Conservation (phyloP, 495 filamentous ascomycete species). For the Xylaria telfairii region DNA sequence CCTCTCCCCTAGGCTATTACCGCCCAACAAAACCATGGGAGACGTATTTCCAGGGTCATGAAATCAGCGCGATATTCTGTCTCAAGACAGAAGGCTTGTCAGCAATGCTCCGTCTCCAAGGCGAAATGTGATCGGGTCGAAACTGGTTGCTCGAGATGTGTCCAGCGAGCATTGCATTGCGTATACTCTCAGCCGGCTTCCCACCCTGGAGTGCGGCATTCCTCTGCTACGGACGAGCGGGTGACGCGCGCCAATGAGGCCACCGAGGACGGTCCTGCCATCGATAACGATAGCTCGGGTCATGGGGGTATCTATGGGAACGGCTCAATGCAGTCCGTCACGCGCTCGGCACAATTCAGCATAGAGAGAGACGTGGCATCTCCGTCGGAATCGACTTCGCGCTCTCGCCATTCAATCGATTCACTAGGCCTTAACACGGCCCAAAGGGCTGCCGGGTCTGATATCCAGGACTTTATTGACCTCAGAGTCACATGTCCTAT, state of each 20-base stretch:
- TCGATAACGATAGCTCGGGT: not conserved
- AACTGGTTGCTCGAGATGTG: conserved; percentile 44
- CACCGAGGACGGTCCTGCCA: not conserved
- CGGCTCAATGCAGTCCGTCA: not conserved
- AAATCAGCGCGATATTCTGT: conserved; percentile 45
- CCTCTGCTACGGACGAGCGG: not conserved
- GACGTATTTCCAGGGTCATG: conserved; percentile 31
- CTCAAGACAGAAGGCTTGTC: conserved; percentile 54
- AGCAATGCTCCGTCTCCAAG: conserved; percentile 49
- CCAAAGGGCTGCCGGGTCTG: not conserved
- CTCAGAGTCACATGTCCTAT: conserved; percentile 50
- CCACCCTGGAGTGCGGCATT: not conserved
- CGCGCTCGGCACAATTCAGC: not conserved
- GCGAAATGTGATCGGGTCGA: conserved; percentile 49
- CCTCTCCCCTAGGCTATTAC: not conserved
- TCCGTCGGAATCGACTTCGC: conserved; percentile 15
- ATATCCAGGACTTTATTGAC: conserved; percentile 33
- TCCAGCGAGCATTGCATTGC: conserved; percentile 27
- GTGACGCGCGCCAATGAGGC: not conserved
- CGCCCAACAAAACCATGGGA: not conserved
- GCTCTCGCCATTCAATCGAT: conserved; percentile 2
- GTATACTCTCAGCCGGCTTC: conserved; percentile 26
- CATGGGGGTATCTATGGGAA: not conserved
- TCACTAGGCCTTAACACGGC: not conserved
- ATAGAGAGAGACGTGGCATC: conserved; percentile 5